Evolutionary conservation across 73 alveolate species (phyloP).

Genomic region (Strombidium stylifer): DNA sequence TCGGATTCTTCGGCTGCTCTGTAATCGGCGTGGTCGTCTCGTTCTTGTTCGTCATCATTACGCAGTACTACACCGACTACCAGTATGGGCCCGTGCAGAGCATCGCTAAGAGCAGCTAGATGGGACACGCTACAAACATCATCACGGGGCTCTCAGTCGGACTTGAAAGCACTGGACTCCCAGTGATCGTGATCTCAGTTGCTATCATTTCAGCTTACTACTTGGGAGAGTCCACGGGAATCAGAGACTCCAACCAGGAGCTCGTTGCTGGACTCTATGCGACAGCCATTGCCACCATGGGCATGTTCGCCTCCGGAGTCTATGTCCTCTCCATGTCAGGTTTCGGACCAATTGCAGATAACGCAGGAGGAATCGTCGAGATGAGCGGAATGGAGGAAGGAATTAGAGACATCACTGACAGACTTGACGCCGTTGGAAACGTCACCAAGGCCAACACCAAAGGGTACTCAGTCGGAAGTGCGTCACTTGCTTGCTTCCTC

Average conservation of each 20-base stretch:
- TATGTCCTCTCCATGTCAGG: conserved; percentile 79
- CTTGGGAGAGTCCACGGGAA: conserved; percentile 72
- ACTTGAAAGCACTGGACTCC: conserved; percentile 64
- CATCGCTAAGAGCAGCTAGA: conserved; percentile 79
- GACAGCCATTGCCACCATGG: conserved; percentile 82
- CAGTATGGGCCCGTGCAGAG: conserved; percentile 75
- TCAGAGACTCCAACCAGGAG: conserved; percentile 45
- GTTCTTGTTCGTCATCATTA: conserved; percentile 64
- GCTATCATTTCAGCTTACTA: conserved; percentile 56
- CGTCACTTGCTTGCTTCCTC: conserved; percentile 81
- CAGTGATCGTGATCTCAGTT: conserved; percentile 55
- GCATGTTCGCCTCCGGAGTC: conserved; percentile 79
- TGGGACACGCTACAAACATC: conserved; percentile 84
- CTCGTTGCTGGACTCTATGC: conserved; percentile 65
- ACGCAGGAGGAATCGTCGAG: conserved; percentile 94
- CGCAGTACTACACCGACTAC: conserved; percentile 84
- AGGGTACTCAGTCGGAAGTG: conserved; percentile 93
- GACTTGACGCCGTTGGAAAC: conserved; percentile 88
- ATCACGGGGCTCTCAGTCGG: conserved; percentile 82
- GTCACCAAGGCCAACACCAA: conserved; percentile 83
- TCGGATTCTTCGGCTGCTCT: conserved; percentile 64
- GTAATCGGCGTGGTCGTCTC: conserved; percentile 66
- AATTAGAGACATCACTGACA: conserved; percentile 81
- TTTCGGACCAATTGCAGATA: conserved; percentile 84
- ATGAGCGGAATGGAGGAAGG: conserved; percentile 72